These are phyloP conservation scores for Paramecium pentaurelia DNA, from an alignment of 73 alveolate genomes.

Conservation along the genomic window DNA sequence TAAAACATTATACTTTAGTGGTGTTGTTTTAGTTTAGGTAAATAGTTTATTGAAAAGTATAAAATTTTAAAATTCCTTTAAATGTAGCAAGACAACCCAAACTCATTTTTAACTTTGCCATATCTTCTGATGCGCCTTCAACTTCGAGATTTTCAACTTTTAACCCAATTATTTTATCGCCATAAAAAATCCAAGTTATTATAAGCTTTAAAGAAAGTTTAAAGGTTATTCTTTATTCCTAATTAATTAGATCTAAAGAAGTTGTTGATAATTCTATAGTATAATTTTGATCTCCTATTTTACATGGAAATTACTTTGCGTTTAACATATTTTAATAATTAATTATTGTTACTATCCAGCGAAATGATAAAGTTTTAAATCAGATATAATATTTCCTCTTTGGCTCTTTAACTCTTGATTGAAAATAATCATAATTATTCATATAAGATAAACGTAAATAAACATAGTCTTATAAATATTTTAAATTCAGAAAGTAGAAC, in stretches of 20 bases:
- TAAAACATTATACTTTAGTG: neutral
- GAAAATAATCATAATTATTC: neutral
- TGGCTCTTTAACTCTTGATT: neutral
- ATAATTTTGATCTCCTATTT: neutral
- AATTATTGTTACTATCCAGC: neutral
- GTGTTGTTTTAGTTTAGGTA: neutral
- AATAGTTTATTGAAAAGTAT: neutral
- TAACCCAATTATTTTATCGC: neutral
- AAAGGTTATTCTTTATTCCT: neutral
- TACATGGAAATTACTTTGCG: neutral
- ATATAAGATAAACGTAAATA: neutral
- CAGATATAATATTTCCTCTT: neutral
- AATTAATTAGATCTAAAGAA: neutral
- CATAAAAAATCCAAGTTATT: neutral
- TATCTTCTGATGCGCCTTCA: neutral
- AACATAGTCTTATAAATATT: neutral
- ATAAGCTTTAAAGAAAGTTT: neutral
- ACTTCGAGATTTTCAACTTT: neutral
- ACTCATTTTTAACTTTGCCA: neutral
- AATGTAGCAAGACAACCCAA: neutral
- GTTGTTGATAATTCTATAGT: neutral
- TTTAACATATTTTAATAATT: neutral
- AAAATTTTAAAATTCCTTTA: neutral
- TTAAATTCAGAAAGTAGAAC: too few relatives aligned
- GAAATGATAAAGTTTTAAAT: neutral